Base-by-base conservation (phyloP, 805 yeast species). In the Peterozyma toletana region DNA sequence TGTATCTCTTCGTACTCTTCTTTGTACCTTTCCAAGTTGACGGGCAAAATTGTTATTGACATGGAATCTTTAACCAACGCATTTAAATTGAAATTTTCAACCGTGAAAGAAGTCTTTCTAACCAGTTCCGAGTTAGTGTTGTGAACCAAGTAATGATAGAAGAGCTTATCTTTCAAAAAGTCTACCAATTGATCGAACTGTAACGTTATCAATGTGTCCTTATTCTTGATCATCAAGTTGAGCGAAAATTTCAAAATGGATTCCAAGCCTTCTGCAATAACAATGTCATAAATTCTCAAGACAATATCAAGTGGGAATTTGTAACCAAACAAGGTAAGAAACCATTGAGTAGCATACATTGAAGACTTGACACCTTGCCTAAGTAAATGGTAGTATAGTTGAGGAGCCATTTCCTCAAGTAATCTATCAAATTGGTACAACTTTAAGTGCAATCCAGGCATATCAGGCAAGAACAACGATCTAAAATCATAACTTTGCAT, bases 271-370 rank as follows among this genome's bases (percentile, higher is more conserved):
- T 93, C 96, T 7, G 95, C 83, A 42, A 93, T 79, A 7, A 93
- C 80, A 48, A 87, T 76, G 64, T 93, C 99, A 60, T 77, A 87
- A 35, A 93, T 86, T 48, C 97, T 72, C 50, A 88, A 66, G 18
- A 93, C 97, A 58, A 91, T 83, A 45, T 80, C 86, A 41, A 90
- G 67, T 13, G 99, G 98, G 60, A 93, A 91, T 59, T 88, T 88
- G 68, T 93, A 93, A 6, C 96, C 95, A 64, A 93, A 93, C 51
- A 93, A 74, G 0, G 98, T 93, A 53, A 93, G 71, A 57, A 93
- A 91, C 99, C 99, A 93, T 63, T 93, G 98, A 2, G 96, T 82
- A 0, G 97, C 98, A 68, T 87, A 93, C 98, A 91, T 91, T 17
- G 95, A 83, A 2, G 96, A 85, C 48, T 83, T 76, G 18, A 93